Base-by-base conservation (phyloP, 2,329 filamentous ascomycete genomes). In the Fusarium pseudograminearum region DNA sequence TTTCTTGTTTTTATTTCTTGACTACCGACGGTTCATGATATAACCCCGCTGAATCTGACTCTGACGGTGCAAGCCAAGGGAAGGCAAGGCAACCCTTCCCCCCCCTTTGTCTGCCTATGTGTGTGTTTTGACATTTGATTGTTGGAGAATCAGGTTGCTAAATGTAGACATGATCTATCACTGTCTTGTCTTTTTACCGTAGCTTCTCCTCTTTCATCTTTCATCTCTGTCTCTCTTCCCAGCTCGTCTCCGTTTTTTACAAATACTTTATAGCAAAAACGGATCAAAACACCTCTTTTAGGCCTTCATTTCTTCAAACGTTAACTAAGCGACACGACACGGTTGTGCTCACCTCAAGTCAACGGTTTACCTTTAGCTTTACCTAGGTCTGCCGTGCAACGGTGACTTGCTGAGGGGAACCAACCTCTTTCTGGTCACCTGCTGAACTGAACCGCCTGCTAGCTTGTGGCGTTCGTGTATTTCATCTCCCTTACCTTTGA, bases 381-480 rank as follows among this genome's bases (percentile, higher is more conserved):
- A 41, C 51, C 41, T 46, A 20, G 42, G 42, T 30, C 44, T 65
- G 47, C 50, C 34, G 62, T 67, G 45, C 57, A 36, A 70, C 61
- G 51, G 52, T 62, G 45, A 68, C 58, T 65, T 44, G 67, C 67
- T 57, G 51, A 68, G 51, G 61, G 42, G 45, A 20, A 64, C 50
- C 52, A 53, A 64, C 50, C 36, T 51, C 66, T 57, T 57, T 62
- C 66, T 48, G 65, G 60, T 67, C 63, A 65, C 48, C 63, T 59
- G 57, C 38, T 65, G 30, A 42, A 67, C 62, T 57, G 44, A 50
- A 51, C 24, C 41, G 24, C 30, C 58, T 57, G 28, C 12, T 61
- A 24, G 53, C 28, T 34, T 28, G 48, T 67, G 57, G 40, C 42
- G 40, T 65, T 20, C 36, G 14, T 40, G 54, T 47, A 44, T 57